These are phyloP conservation scores for Lablab purpureus DNA, from an alignment of 306 rosid species.

Conservation along the genomic window DNA sequence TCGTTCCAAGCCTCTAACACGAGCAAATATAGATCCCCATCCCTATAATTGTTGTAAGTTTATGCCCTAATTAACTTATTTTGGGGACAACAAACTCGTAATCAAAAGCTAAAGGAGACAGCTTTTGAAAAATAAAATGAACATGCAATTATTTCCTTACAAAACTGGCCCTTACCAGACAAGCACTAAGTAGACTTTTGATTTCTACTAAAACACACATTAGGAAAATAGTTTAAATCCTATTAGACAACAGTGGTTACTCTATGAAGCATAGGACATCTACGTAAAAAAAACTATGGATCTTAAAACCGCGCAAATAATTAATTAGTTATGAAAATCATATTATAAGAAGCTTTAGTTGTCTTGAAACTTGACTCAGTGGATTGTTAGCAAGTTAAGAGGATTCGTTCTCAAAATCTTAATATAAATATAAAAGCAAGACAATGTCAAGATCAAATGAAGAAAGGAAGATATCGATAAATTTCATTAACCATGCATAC, in stretches of 20 bases:
- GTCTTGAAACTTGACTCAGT: not conserved
- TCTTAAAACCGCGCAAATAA: constrained; percentile 11
- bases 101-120: not conserved
- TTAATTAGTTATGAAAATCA: constrained; percentile 16
- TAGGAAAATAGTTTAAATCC: not conserved
- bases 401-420: constrained; percentile 3
- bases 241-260: not conserved
- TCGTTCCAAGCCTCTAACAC: too few species aligned
- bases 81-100: not conserved
- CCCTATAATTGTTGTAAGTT: not conserved
- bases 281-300: not conserved
- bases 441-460: constrained; percentile 29
- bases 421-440: constrained; percentile 20
- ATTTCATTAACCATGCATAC: constrained; percentile 7
- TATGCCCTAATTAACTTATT: not conserved
- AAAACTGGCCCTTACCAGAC: not conserved
- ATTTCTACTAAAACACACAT: not conserved
- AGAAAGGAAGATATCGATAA: constrained; percentile 5
- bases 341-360: constrained; percentile 10
- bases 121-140: not conserved
- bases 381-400: not conserved
- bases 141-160: not conserved
- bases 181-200: not conserved
- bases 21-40: too few species aligned
- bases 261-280: not conserved